Evolutionary conservation across 805 yeast genomes (phyloP), one percentile per base, ranked within the genome.

Genomic region (Pichia scutulata): DNA sequence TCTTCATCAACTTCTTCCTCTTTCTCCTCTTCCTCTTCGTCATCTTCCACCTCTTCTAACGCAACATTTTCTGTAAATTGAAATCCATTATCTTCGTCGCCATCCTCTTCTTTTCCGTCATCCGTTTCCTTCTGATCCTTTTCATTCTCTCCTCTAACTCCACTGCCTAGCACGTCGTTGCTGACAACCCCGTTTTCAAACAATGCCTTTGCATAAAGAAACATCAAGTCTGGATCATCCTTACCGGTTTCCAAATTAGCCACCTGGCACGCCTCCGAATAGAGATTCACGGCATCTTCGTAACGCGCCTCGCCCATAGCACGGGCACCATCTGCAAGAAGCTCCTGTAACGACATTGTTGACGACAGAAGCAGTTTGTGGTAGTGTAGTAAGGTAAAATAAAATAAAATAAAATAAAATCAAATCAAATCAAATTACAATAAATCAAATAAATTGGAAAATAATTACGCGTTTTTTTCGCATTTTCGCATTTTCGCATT

Each of bases 131-230:
- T 47, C 54, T 21, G n/a, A n/a, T n/a, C n/a, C n/a, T n/a, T n/a
- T n/a, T n/a, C n/a, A n/a, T n/a, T 49, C 52, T 19, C 52, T 57
- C 42, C 60, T 58, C n/a, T 58, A 64, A 10, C 56, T 1, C 45
- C 30, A 5, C 43, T 50, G 18, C 95, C 96, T 53, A 90, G 74
- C 4, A 90, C 84, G 42, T 84, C 90, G 2, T 89, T 81, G 43
- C 78, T 83, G 19, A 79, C 70, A 9, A 87, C 85, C 0, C 90
- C 97, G 39, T 79, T 77, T 55, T 82, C 85, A 67, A 84, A 89
- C 37, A 90, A 66, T 0, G 96, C 81, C 63, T 82, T 81, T 2
- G 96, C 97, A 56, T 89, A 89, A 40, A 85, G 65, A 56, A 76
- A 80, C 59, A 89, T 70, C 56, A 88, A 72, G 53, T 86, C 86